phyloP scores from a whole-genome alignment of 176 grass and related monocot species.

The Cenchrus fungigraminus region DNA sequence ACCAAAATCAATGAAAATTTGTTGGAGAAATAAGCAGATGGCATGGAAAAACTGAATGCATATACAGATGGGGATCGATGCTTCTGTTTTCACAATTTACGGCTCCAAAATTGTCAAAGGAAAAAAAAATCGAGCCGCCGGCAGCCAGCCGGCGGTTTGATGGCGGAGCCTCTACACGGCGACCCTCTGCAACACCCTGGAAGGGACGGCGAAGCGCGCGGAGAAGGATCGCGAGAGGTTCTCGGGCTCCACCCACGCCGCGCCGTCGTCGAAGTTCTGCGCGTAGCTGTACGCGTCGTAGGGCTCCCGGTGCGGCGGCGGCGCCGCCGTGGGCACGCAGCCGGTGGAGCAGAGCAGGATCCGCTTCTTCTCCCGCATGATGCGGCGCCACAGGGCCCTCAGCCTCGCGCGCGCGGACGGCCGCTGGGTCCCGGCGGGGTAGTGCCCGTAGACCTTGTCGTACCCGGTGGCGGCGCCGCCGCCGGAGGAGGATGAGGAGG shows the following conservation, averaged over 20 bases:
- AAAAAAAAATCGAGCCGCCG: not conserved
- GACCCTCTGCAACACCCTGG: constrained; percentile 56
- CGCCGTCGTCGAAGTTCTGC: constrained; percentile 94
- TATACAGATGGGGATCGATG: constrained; percentile 40
- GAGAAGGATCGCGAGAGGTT: constrained; percentile 92
- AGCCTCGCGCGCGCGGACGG: constrained; percentile 45
- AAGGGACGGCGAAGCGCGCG: constrained; percentile 74
- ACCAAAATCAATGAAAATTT: not conserved
- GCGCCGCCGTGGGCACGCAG: constrained; percentile 42
- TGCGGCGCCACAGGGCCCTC: constrained; percentile 66
- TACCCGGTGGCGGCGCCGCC: not conserved
- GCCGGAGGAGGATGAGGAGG: not conserved
- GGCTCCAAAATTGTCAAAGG: constrained; percentile 33
- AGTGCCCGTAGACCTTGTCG: constrained; percentile 23
- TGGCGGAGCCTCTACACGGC: constrained; percentile 30
- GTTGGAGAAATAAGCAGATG: constrained; percentile 5
- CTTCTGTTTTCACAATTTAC: constrained; percentile 34
- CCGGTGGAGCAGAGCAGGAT: constrained; percentile 61
- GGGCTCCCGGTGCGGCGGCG: constrained; percentile 40
- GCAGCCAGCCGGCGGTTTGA: not conserved
- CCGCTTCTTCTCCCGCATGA: constrained; percentile 68
- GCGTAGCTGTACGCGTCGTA: constrained; percentile 87
- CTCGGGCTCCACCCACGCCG: constrained; percentile 77
- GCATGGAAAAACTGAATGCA: not conserved
- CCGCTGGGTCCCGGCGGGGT: not conserved